Base-by-base conservation (phyloP, 73 alveolate species). In the Paraurostyla sp. region DNA sequence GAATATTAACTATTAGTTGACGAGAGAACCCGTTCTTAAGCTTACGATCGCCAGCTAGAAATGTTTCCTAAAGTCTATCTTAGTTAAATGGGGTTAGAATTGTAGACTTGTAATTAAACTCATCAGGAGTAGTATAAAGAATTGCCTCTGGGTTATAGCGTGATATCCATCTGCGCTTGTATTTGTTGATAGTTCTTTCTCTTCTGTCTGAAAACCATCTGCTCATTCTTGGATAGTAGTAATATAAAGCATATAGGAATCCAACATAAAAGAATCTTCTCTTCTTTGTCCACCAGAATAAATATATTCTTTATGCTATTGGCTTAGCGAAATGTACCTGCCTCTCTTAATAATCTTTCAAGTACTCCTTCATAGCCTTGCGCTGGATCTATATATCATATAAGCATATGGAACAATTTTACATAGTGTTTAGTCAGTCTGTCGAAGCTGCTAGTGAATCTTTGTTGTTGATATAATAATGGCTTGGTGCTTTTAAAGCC, bases 1-100 rank as follows among this genome's bases (percentile, higher is more conserved):
- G 38, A 50, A 75, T 49, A 33, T 75, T 49, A 16, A 49, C 22
- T 1, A 75, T 49, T 7, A 75, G 60, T 32, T 43, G 56, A 22
- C 87, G 42, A 7, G 75, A 48, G 69, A 75, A 43, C 3, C 87
- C 87, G 33, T 75, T 75, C 52, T 75, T 48, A 9, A 75, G 30
- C 20, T 27, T 41, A 18, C 63, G 29, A 4, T 69, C 84, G 6
- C 59, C 84, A 2, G 22, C 51, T 7, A 48, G 22, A 75, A 75
- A 75, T 23, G 22, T 11, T 22, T 33, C 60, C 30, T 75, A 73
- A 11, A 75, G 25, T 46, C n/a, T 48, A 43, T 46, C 76, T 6
- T 22, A 42, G 4, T 43, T 16, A 15, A 23, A 43, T 46, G 22
- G n/a, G 33, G 32, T 46, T 7, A 75, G 87, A n/a, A 46, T 75